phyloP scores from a whole-genome alignment of 306 rosid genomes.

The Ceratonia siliqua region DNA sequence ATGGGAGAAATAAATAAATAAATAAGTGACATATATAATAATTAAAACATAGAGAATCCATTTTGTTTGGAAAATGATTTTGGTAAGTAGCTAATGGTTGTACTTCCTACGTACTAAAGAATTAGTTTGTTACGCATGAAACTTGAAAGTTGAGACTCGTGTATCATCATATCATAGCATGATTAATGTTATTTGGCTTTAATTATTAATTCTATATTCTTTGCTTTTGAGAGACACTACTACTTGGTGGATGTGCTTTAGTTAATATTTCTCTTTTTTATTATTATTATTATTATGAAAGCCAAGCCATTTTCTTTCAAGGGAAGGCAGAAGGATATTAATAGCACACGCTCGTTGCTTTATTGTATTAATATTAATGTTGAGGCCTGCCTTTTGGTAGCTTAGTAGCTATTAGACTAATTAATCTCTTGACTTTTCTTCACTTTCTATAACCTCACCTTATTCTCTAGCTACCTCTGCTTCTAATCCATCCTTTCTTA shows the following conservation, averaged over 20 bases:
- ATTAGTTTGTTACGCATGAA: slow-evolving; percentile 35
- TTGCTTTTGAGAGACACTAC: slow-evolving; percentile 36
- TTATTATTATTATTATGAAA: slow-evolving; percentile 39
- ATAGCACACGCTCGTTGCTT: slow-evolving; percentile 41
- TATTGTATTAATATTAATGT: neutral
- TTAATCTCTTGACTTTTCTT: slow-evolving; percentile 40
- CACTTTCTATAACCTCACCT: slow-evolving; percentile 24
- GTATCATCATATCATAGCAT: slow-evolving; percentile 52
- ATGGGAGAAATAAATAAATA: neutral
- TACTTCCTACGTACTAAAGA: slow-evolving; percentile 44
- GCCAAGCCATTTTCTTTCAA: slow-evolving; percentile 63
- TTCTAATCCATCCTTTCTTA: slow-evolving; percentile 45
- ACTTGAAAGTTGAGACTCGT: slow-evolving; percentile 57
- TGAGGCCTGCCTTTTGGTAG: slow-evolving; percentile 35
- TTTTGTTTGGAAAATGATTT: slow-evolving; percentile 34
- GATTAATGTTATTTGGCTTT: slow-evolving; percentile 39
- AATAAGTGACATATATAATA: neutral
- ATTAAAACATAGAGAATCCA: neutral
- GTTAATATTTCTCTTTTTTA: too few species aligned
- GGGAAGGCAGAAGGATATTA: slow-evolving; percentile 46
- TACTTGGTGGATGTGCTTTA: too few species aligned
- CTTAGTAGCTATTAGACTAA: slow-evolving; percentile 42
- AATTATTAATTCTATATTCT: slow-evolving; percentile 29
- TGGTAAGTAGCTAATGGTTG: slow-evolving; percentile 12
- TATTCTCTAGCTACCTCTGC: slow-evolving; percentile 41